A percentile compares a stretch with the other conserved stretches of the same genome.
These are phyloP conservation scores for Hypoxylon intermedium DNA, from an alignment of 495 filamentous ascomycete genomes.

Conservation along the genomic window DNA sequence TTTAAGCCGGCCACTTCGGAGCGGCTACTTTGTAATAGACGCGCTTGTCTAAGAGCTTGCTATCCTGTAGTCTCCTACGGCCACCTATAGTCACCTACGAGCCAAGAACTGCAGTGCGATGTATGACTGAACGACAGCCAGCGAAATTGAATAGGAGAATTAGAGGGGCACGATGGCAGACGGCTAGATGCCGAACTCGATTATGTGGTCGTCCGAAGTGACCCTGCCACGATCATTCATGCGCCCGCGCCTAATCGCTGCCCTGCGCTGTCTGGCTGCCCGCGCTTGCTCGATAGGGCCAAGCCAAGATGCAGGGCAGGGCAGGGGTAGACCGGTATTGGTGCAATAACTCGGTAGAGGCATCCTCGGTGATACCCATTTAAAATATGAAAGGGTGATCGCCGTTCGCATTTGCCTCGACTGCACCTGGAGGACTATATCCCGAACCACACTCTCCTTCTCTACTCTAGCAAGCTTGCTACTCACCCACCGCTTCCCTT, in stretches of 20 bases:
- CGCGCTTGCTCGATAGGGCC: slow-evolving; percentile 4
- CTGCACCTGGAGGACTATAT: slow-evolving; percentile 14
- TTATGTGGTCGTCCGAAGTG: slow-evolving; percentile 22
- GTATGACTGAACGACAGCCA: not conserved
- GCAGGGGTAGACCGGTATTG: not conserved
- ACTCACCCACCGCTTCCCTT: slow-evolving; percentile 25
- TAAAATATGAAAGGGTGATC: slow-evolving; percentile 36
- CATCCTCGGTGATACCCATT: slow-evolving; percentile 9
- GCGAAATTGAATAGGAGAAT: slow-evolving; percentile 9
- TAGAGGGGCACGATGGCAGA: not conserved
- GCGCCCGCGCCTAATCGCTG: slow-evolving; percentile 37
- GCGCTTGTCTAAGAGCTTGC: slow-evolving; percentile 10
- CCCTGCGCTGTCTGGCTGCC: not conserved
- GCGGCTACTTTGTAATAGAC: slow-evolving; percentile 1
- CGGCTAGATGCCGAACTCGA: slow-evolving; percentile 4
- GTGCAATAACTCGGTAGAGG: not conserved
- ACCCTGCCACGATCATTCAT: slow-evolving; percentile 37
- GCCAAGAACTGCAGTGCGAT: not conserved
- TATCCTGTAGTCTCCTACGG: slow-evolving; percentile 13
- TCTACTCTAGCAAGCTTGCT: slow-evolving; percentile 7
- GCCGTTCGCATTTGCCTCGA: slow-evolving; percentile 24
- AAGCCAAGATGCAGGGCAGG: slow-evolving; percentile 24
- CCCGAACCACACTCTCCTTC: slow-evolving; percentile 21
- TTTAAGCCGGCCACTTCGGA: slow-evolving; percentile 5
- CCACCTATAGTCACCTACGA: slow-evolving; percentile 14